These are phyloP conservation scores for Sarocladium kiliense DNA, from an alignment of 2,329 filamentous ascomycete genomes.

Conservation along the genomic window DNA sequence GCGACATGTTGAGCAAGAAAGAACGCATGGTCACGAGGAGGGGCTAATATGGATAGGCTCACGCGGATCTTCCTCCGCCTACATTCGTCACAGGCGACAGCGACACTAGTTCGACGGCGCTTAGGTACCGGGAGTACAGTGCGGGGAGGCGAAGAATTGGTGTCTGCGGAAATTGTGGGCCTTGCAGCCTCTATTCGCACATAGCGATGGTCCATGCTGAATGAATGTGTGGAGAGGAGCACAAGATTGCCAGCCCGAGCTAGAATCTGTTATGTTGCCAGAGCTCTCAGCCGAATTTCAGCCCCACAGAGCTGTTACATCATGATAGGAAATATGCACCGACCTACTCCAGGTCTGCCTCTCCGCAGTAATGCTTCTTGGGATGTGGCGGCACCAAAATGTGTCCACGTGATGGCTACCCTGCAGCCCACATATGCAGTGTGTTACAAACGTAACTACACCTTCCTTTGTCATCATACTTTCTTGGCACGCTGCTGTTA, in stretches of 20 bases:
- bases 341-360: too few species aligned
- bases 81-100: not conserved
- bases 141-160: not conserved
- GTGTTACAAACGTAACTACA: too few species aligned
- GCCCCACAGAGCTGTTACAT: too few species aligned
- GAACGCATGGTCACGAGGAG: not conserved
- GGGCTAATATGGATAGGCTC: not conserved
- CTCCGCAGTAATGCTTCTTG: too few species aligned
- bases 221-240: not conserved
- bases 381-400: too few species aligned
- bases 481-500: not conserved
- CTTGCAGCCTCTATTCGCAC: not conserved
- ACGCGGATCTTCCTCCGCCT: constrained; percentile 1
- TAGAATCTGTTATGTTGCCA: too few species aligned
- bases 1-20: not conserved
- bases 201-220: not conserved
- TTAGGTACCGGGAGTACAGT: not conserved
- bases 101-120: not conserved
- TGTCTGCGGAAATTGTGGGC: not conserved
- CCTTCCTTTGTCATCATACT: not conserved
- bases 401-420: too few species aligned
- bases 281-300: too few species aligned
- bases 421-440: too few species aligned
- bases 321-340: too few species aligned
- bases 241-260: too few species aligned